Evolutionary conservation across 805 yeast genomes (phyloP).

Genomic region (Pichia heedii): DNA sequence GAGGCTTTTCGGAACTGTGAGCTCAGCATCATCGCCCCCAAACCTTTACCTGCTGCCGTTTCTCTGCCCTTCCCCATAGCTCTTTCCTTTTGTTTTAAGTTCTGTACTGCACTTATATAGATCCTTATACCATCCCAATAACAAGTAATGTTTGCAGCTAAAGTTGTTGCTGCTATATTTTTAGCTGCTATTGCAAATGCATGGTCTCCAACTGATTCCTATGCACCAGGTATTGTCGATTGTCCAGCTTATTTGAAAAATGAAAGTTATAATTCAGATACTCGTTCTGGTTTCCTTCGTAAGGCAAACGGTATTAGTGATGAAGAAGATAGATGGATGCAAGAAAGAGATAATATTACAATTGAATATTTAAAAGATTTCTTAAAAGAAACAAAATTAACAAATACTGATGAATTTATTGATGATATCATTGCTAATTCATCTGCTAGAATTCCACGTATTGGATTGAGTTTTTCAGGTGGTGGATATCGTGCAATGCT

Average conservation of each 20-base stretch:
- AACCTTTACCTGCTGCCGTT: too few species aligned
- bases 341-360: conserved; percentile 37
- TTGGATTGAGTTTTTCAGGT: conserved; percentile 65
- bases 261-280: conserved; percentile 8
- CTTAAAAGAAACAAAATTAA: conserved; percentile 36
- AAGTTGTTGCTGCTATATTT: not conserved
- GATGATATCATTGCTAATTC: conserved; percentile 26
- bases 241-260: conserved; percentile 37
- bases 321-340: conserved; percentile 45
- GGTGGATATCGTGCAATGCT: conserved; percentile 92
- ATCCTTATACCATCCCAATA: too few species aligned
- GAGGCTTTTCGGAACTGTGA: too few species aligned
- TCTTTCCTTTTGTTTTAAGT: not conserved
- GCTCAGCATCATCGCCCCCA: too few species aligned
- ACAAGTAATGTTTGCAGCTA: too few species aligned
- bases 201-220: conserved; percentile 50
- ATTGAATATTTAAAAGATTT: conserved; percentile 37
- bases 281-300: conserved; percentile 28
- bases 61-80: too few species aligned
- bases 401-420: conserved; percentile 35
- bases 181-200: conserved; percentile 10
- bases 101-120: too few species aligned
- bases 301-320: conserved; percentile 38
- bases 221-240: conserved; percentile 51
- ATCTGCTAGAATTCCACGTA: conserved; percentile 31